Base-by-base conservation (phyloP, 2,329 filamentous ascomycete genomes). In the Magnaporthiopsis rhizophila region DNA sequence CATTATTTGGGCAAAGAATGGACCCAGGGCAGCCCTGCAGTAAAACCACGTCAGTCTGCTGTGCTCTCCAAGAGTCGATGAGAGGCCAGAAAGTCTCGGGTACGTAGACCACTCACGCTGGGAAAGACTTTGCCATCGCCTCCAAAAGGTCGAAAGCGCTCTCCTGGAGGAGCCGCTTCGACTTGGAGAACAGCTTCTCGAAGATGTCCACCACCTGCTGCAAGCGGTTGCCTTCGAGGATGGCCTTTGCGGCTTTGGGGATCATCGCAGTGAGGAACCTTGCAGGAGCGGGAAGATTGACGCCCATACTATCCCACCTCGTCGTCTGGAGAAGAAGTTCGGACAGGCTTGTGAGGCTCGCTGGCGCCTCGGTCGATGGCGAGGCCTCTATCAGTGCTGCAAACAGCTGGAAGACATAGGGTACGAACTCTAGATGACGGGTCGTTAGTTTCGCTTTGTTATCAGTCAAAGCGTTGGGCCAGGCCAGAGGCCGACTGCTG, bases 321-420 rank as follows among this genome's bases (percentile, higher is more conserved):
- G 85, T 79, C n/a, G 91, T 91, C 68, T 86, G 86, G 59, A 99
- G 83, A 38, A 98, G 85, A 5, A 92, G 91, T 0, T 82, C 82
- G 58, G 98, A 84, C 59, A 99, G 80, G 8, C 85, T 83, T 74
- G 90, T 88, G 80, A 96, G 97, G 72, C 92, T 89, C 32, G 86
- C 84, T 2, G 92, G 91, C 36, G 98, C 81, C 11, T 89, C 83
- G n/a, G 86, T 89, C 0, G 88, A 83, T 0, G 91, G 90, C 70
- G 95, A 94, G 9, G 89, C 86, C 76, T 98, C 94, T 3, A 99
- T 83, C 18, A 99, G 84, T 63, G 94, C 91, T 3, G 94, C 91
- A 68, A 98, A 90, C 50, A 99, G 85, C 74, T 99, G 95, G 82
- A 99, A 97, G 64, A 98, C 88, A 71, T 98, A 99, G 6, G 94